Base-by-base conservation (phyloP, 1,284 basidiomycete genomes). In the Microbotryum lychnidis-dioicae region DNA sequence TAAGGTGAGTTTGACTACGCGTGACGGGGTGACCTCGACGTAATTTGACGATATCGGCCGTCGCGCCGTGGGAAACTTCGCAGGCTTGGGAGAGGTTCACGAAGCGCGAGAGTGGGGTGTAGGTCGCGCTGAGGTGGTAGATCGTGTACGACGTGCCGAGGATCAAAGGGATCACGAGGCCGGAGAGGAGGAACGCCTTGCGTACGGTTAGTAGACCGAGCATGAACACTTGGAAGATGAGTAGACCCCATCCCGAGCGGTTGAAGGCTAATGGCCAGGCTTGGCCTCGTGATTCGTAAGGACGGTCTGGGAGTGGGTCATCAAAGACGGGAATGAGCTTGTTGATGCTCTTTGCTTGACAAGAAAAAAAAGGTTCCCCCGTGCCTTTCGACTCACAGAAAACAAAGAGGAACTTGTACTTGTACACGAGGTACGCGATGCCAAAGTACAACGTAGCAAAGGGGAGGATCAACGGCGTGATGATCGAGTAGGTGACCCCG, bases 371-470 rank as follows among this genome's bases (percentile, higher is more conserved):
- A 12, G 23, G 23, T 23, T 16, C 20, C 20, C 23, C 51, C 1
- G 4, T 29, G 7, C 31, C 10, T 14, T 4, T 42, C 37, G 12
- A 61, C 67, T 54, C 31, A 68, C 67, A 71, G 51, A 69, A 73
- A 21, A 73, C 72, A 49, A 64, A 66, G 20, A 73, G 62, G 45
- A 69, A 64, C 16, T 69, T 67, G 57, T 71, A 69, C 79, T 98
- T 98, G 82, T 94, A 97, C 4, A 97, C 91, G 6, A 96, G 80
- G 62, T 76, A 98, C 3, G 83, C 90, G 56, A 89, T 80, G 12
- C 91, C 93, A 73, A 98, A 98, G 77, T 98, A 98, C 47, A 94
- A 78, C 0, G 92, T 87, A 10, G 92, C 91, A 71, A 98, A 98
- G 25, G 96, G 82, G 57, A 96, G 81, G 71, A 98, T 96, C 61